Evolutionary conservation across 176 grass and related monocot genomes (phyloP).

Genomic region (Metroxylon sagu): DNA sequence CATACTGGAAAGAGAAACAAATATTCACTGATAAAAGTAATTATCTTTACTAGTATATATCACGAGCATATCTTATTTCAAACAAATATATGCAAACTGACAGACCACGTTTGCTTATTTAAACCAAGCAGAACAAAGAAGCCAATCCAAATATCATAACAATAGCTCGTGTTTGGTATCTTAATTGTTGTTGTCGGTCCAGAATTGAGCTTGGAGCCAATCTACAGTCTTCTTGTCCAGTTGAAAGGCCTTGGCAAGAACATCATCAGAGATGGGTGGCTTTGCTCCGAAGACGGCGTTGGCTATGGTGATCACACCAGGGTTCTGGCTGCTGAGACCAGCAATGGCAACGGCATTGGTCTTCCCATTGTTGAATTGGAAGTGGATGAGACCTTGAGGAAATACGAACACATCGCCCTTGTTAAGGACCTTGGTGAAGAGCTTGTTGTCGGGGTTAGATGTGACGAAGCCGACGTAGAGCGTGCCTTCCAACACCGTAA

Average conservation of each 20-base stretch:
- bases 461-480: conserved; percentile 34
- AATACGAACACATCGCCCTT: conserved; percentile 32
- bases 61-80: too few relatives aligned
- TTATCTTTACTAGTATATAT: too few relatives aligned
- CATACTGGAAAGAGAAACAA: too few relatives aligned
- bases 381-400: conserved; percentile 30
- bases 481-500: conserved; percentile 21
- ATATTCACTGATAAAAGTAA: too few relatives aligned
- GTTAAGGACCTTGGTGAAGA: conserved; percentile 24
- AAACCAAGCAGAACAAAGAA: too few relatives aligned
- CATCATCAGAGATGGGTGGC: conserved; percentile 9
- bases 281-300: conserved; percentile 24
- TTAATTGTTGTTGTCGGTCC: background rate
- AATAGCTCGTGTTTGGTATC: too few relatives aligned
- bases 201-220: conserved; percentile 26
- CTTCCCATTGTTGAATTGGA: conserved; percentile 24
- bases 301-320: conserved; percentile 8
- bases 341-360: conserved; percentile 19
- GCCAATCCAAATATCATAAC: too few relatives aligned
- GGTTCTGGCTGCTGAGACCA: conserved; percentile 31
- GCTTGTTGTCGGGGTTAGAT: conserved; percentile 21
- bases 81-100: too few relatives aligned
- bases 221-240: conserved; percentile 22
- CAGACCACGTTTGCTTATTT: too few relatives aligned
- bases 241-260: conserved; percentile 38